phyloP scores from a whole-genome alignment of 805 yeast genomes.

The Monosporozyma unispora region DNA sequence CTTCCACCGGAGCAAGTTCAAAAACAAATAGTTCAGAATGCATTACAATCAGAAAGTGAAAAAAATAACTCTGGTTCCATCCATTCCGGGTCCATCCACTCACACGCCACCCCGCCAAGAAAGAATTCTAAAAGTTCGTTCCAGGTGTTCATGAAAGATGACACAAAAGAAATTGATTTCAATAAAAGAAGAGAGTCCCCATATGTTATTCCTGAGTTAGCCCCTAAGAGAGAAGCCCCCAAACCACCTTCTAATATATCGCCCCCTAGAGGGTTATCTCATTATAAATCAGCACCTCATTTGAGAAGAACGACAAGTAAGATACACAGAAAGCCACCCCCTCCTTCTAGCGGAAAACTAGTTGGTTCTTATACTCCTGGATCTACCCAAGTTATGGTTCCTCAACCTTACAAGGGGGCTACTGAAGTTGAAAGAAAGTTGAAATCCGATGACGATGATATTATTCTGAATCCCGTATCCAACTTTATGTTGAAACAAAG shows the following conservation, averaged over 20 bases:
- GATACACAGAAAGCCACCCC: conserved; percentile 4
- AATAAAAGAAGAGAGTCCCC: conserved; percentile 75
- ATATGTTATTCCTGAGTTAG: conserved; percentile 45
- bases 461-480: conserved; percentile 7
- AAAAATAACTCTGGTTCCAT: conserved; percentile 2
- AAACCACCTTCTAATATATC: conserved; percentile 45
- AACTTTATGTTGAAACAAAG: conserved; percentile 11
- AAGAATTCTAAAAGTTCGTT: conserved; percentile 38
- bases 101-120: conserved; percentile 4
- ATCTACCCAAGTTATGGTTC: conserved; percentile 34
- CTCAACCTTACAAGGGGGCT: conserved; percentile 35
- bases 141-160: conserved; percentile 53
- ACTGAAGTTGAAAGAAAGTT: conserved; percentile 8
- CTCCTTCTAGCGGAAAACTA: conserved; percentile 13
- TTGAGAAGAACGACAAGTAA: conserved; percentile 14
- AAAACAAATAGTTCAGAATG: background rate
- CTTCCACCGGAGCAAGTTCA: background rate
- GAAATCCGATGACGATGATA: conserved; percentile 9
- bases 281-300: conserved; percentile 10
- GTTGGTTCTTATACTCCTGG: conserved; percentile 37
- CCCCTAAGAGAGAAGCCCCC: conserved; percentile 66
- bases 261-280: conserved; percentile 15
- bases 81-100: background rate
- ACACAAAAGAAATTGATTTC: conserved; percentile 69
- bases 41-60: background rate